Conservation (phyloP, 495 filamentous ascomycete genomes). For the Penicillium maclennaniae region DNA sequence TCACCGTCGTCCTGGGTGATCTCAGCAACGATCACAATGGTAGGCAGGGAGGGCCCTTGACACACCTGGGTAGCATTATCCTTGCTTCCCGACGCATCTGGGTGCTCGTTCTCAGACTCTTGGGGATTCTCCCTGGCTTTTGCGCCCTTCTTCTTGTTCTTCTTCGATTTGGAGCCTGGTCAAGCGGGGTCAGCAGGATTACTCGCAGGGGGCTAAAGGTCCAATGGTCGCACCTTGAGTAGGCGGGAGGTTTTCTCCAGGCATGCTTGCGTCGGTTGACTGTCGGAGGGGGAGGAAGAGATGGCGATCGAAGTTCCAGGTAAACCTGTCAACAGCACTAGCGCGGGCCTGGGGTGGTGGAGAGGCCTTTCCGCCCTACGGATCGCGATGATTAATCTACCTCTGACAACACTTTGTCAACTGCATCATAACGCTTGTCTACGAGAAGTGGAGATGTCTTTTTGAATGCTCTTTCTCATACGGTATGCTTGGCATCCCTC, state of each 20-base stretch:
- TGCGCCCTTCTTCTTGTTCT: constrained; percentile 61
- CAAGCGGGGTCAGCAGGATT: constrained; percentile 7
- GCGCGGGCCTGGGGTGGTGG: constrained; percentile 23
- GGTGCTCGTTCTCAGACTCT: constrained; percentile 10
- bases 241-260: constrained; percentile 25
- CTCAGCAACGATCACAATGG: constrained; percentile 11
- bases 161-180: constrained; percentile 58
- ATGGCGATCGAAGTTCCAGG: constrained; percentile 15
- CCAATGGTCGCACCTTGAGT: constrained; percentile 18
- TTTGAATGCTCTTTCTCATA: not conserved
- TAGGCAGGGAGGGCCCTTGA: not conserved
- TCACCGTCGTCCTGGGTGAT: constrained; percentile 15
- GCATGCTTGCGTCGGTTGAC: constrained; percentile 28
- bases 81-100: constrained; percentile 12
- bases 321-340: constrained; percentile 43
- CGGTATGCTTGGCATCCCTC: constrained; percentile 2
- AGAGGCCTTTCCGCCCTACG: constrained; percentile 17
- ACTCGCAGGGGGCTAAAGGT: not conserved
- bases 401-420: not conserved
- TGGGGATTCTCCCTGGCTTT: constrained; percentile 33
- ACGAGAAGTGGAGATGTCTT: not conserved
- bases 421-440: not conserved
- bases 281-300: constrained; percentile 1
- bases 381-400: constrained; percentile 26
- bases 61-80: constrained; percentile 15